A percentile compares a stretch with the other conserved stretches of the same genome.
Conservation (phyloP, 2,329 filamentous ascomycete genomes). For the Cadophora sp. region DNA sequence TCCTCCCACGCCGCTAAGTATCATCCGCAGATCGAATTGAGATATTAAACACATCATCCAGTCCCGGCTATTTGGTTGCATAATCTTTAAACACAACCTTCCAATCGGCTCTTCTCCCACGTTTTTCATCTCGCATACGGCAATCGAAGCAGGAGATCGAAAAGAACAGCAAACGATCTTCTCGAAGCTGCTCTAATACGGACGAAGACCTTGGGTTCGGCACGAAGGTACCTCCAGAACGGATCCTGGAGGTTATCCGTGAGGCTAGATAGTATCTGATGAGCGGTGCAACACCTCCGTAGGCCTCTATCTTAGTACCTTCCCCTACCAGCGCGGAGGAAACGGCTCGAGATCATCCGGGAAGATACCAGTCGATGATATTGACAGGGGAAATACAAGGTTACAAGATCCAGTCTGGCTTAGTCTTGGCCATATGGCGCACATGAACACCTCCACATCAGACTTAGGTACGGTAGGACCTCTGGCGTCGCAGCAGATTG, state of each 20-base stretch:
- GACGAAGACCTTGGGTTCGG: not conserved
- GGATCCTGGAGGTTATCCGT: not conserved
- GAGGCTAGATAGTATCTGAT: not conserved
- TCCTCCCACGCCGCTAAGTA: not conserved
- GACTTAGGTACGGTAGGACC: not conserved
- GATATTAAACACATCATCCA: constrained; percentile 6
- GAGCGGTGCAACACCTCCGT: constrained; percentile 3
- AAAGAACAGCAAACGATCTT: not conserved
- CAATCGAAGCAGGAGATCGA: constrained; percentile 1
- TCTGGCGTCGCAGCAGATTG: not conserved
- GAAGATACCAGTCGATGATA: constrained; percentile 3
- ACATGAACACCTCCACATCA: constrained; percentile 7
- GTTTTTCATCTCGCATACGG: constrained; percentile 17
- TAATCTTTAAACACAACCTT: constrained; percentile 1
- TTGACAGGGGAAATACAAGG: constrained; percentile 14
- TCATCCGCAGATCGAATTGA: constrained; percentile 20
- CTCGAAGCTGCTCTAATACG: constrained; percentile 7
- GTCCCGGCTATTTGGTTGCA: constrained; percentile 20
- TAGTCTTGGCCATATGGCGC: constrained; percentile 15
- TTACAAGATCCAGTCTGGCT: constrained; percentile 14
- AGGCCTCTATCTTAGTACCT: constrained; percentile 10
- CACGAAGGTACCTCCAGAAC: not conserved
- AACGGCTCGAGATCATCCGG: constrained; percentile 26
- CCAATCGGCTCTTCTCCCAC: constrained; percentile 23
- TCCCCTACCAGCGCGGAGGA: constrained; percentile 21